Evolutionary conservation across 2,329 filamentous ascomycete species (phyloP), one percentile per base, ranked within the genome.

Genomic region (Byssothecium circinans): DNA sequence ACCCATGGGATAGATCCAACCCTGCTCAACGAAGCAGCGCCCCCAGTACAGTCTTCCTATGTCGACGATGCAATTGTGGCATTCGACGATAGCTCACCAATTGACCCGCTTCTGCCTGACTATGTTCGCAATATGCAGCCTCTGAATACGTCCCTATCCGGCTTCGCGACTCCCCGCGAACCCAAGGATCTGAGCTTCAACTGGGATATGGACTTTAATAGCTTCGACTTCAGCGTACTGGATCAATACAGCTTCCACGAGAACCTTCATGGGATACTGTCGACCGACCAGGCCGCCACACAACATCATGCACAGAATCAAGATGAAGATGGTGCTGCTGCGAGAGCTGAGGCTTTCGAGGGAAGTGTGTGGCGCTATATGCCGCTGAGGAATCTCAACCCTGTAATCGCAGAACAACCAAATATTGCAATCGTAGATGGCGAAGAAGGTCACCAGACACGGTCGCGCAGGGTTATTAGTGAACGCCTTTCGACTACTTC

Each of bases 291-390:
- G 18, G 51, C 52, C 4, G 12, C 42, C 11, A 58, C 61, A 8
- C 50, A 53, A 27, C 54, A 52, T 19, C 6, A 25, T 25, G 10
- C 23, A 6, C 2, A 14, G 14, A 12, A 35, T 14, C 27, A 18
- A 5, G 18, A 38, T 2, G 30, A 40, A 2, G 62, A 67, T 8
- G 58, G 49, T 18, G 60, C 56, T 7, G 48, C 56, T 23, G 59
- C 61, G 1, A 54, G 64, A 29, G 50, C 60, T 12, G 62, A 68
- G 45, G 65, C 63, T 4, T 68, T 75, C 25, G 74, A 74, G 27
- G 72, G 71, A 38, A 76, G 74, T 18, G 68, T 75, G 4, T 76
- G 74, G 75, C 70, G 74, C 1, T 77, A 76, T 47, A 50, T 72
- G 15, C 75, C 75, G 0, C 58, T 58, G 19, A 56, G 52, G 12